Evolutionary conservation across 208 protist genomes (phyloP).

Genomic region (Endotrypanum monterogeii): DNA sequence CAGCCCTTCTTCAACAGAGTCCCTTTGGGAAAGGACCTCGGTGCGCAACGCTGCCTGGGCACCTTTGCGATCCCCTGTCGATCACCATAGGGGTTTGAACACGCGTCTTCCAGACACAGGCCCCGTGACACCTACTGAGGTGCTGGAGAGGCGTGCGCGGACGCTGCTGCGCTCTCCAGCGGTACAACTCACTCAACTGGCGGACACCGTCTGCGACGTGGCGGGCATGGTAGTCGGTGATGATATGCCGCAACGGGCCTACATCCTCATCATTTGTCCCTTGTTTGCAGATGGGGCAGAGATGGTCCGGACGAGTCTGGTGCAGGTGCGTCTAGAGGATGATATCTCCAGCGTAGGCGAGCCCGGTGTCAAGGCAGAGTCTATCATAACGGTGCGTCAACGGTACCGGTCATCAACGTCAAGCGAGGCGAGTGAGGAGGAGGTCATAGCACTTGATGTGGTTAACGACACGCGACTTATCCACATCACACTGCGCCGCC

Average conservation of each 20-base stretch:
- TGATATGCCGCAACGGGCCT: background rate
- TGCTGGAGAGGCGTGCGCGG: background rate
- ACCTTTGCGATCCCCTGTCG: background rate
- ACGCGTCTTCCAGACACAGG: background rate
- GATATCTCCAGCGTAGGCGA: background rate
- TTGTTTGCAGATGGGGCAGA: background rate
- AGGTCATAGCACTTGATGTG: slow-evolving; percentile 1
- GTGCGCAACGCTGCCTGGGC: background rate
- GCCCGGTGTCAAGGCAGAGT: background rate
- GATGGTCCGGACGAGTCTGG: background rate
- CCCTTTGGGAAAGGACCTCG: background rate
- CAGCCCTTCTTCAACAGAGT: background rate
- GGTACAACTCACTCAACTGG: background rate
- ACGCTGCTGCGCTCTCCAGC: background rate
- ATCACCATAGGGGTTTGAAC: background rate
- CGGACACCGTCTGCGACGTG: background rate
- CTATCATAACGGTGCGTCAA: background rate
- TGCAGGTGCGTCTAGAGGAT: background rate
- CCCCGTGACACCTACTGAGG: background rate
- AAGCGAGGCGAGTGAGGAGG: background rate
- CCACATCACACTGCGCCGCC: slow-evolving; percentile 2
- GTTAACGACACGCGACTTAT: slow-evolving; percentile 1
- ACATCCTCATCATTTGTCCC: background rate
- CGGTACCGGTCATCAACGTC: background rate
- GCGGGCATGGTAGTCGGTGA: slow-evolving; percentile 9